These are phyloP conservation scores for Fusarium sp. DNA, from an alignment of 2,329 filamentous ascomycete genomes.

Conservation along the genomic window DNA sequence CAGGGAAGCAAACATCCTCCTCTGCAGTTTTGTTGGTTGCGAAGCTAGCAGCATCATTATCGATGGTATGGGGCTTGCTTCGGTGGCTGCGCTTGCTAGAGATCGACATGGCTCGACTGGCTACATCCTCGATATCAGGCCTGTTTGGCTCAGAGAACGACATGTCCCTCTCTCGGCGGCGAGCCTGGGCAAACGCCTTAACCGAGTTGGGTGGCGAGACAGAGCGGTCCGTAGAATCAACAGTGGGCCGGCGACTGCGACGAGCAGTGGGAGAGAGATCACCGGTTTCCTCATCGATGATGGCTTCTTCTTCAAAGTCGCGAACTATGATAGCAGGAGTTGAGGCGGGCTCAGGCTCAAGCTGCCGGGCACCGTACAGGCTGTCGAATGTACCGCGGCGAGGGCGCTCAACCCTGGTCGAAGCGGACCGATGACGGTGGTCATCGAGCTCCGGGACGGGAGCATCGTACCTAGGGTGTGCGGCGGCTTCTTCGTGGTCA, in stretches of 20 bases:
- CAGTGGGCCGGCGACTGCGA: constrained; percentile 65
- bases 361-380: constrained; percentile 65
- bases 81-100: constrained; percentile 70
- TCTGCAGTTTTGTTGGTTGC: constrained; percentile 78
- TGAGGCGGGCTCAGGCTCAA: constrained; percentile 52
- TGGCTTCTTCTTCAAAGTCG: constrained; percentile 89
- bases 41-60: constrained; percentile 70
- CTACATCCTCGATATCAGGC: constrained; percentile 56
- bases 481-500: constrained; percentile 69
- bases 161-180: constrained; percentile 81
- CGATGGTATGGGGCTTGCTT: constrained; percentile 69
- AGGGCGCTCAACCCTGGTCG: constrained; percentile 67
- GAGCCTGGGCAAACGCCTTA: constrained; percentile 93
- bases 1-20: constrained; percentile 89
- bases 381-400: constrained; percentile 81
- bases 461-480: constrained; percentile 75
- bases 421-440: constrained; percentile 76
- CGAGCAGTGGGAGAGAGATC: constrained; percentile 56
- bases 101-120: constrained; percentile 78
- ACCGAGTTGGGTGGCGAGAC: constrained; percentile 95
- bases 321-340: constrained; percentile 65
- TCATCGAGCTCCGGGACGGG: constrained; percentile 87
- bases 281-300: constrained; percentile 78
- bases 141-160: constrained; percentile 63
- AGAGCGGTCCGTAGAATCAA: constrained; percentile 72